Conservation (phyloP, 1,284 basidiomycete genomes). For the Volvariella volvacea region DNA sequence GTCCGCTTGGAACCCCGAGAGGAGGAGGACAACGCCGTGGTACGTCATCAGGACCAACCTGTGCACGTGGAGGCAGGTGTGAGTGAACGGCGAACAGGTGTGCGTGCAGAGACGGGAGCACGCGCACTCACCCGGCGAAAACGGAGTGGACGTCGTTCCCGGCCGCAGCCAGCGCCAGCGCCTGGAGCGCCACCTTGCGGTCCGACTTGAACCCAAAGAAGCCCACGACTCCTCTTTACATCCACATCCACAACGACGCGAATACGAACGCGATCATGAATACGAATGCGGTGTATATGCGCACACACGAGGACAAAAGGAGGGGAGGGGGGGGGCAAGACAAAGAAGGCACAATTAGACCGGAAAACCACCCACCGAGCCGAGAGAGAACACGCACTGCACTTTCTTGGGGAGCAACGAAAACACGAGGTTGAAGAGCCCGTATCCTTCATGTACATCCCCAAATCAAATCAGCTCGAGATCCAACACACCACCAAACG, state of each 20-base stretch:
- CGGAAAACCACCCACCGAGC: no score
- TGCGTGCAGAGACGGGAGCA: not conserved
- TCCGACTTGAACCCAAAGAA: conserved; percentile 72
- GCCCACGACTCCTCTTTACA: conserved; percentile 63
- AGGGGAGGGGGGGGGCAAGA: not conserved
- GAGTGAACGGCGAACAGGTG: not conserved
- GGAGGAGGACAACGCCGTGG: conserved; percentile 60
- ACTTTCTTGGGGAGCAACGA: conserved; percentile 65
- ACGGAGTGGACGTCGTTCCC: conserved; percentile 64
- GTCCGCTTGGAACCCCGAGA: conserved; percentile 70
- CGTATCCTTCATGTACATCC: no score
- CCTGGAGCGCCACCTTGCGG: conserved; percentile 56
- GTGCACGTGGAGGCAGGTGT: conserved; percentile 2
- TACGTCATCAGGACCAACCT: conserved; percentile 79
- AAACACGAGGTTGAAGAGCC: conserved; percentile 73
- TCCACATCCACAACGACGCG: no score
- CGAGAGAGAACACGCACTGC: no score
- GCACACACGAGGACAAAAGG: no score
- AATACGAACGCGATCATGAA: not conserved
- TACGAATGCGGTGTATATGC: no score
- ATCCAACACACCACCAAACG: no score
- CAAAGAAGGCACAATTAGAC: no score
- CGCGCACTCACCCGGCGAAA: conserved; percentile 57
- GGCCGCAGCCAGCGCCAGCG: conserved; percentile 59
- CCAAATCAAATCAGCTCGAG: no score